phyloP scores from a whole-genome alignment of 768 basidiomycete genomes.

The Suillus placidus region DNA sequence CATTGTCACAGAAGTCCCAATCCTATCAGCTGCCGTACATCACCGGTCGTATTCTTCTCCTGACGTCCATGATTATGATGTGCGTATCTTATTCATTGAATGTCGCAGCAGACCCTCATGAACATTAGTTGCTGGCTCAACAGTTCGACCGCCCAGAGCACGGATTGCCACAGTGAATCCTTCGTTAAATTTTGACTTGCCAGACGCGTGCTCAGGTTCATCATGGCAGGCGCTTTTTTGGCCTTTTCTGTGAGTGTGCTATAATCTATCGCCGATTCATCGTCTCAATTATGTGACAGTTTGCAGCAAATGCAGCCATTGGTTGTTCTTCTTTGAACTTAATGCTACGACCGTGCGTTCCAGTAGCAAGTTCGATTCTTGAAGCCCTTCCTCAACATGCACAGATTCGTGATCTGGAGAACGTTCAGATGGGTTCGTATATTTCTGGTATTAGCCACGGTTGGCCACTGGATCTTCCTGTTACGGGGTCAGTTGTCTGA shows the following conservation, averaged over 20 bases:
- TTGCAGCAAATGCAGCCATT: conserved; percentile 3
- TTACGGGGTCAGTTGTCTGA: not conserved
- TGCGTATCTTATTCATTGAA: not conserved
- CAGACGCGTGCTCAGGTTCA: not conserved
- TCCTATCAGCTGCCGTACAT: not conserved
- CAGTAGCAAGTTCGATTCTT: not conserved
- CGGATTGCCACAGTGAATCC: not conserved
- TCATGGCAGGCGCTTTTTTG: conserved; percentile 1
- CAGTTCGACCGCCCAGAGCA: not conserved
- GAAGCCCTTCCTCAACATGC: not conserved
- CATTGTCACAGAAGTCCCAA: not conserved
- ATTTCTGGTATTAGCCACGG: not conserved
- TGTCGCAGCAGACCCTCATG: not conserved
- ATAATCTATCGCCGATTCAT: not conserved
- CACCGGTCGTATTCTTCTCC: not conserved
- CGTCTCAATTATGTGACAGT: not conserved
- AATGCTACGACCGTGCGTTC: conserved; percentile 1
- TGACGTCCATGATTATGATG: not conserved
- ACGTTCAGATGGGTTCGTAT: not conserved
- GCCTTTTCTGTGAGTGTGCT: not conserved
- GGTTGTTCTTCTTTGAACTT: conserved; percentile 4
- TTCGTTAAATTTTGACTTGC: not conserved
- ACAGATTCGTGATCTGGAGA: conserved; percentile 1
- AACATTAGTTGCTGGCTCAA: not conserved
- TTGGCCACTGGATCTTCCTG: conserved; percentile 1